Evolutionary conservation across 2,329 filamentous ascomycete species (phyloP), one percentile per base, ranked within the genome.

Genomic region (Chaetomium olivaceum): DNA sequence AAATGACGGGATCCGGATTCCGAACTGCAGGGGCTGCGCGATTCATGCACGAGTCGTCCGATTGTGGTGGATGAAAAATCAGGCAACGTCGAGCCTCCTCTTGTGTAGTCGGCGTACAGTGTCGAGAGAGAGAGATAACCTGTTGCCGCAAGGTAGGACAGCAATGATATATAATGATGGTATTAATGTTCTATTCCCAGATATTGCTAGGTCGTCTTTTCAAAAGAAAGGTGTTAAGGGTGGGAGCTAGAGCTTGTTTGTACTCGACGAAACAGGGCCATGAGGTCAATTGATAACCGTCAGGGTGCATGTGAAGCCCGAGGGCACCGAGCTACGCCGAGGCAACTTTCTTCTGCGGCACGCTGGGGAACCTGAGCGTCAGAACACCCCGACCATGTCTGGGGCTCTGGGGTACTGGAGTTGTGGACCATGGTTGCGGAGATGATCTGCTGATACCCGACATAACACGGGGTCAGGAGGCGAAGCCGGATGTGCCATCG

Each of bases 281-380:
- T 67, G 58, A 67, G 54, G 52, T 61, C 63, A 61, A 58, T 29
- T 36, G 12, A 25, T 52, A 62, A 60, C 58, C 55, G 51, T 60
- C 63, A 61, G n/a, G 59, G 62, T 61, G 66, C 70, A 71, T 71
- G 70, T 71, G 70, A 70, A 68, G 69, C 68, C 67, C 56, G 68
- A 36, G n/a, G 54, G 29, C 27, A 54, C 67, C 67, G 65, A 67
- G 51, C 52, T 36, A 46, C 69, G 67, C 70, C 70, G 68, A 70
- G 70, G 70, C 68, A 71, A 67, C 59, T 68, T 58, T 48, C n/a
- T 51, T 8, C 46, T 52, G 58, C 48, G 6, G 51, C 36, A 16
- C 11, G 14, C 25, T 29, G 6, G 19, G 27, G 25, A 52, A 51
- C 9, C 25, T 23, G 27, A 11, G n/a, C 16, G 50, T 63, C 61